Evolutionary conservation across 495 filamentous ascomycete genomes (phyloP).

Genomic region (Aspergillus wentii): DNA sequence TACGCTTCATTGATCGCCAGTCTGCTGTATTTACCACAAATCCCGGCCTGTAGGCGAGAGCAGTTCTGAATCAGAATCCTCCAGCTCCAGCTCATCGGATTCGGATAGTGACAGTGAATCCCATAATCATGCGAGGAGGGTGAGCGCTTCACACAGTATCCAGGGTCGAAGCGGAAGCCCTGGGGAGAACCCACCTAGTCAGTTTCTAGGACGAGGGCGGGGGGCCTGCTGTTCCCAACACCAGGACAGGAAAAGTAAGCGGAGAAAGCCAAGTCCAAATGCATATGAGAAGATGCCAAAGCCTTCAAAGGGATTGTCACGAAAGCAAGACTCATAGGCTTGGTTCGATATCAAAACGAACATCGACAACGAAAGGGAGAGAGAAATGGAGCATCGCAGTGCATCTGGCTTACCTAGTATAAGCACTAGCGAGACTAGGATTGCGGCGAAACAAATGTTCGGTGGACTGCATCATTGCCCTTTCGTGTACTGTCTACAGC

Average conservation of each 20-base stretch:
- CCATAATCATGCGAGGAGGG: conserved; percentile 21
- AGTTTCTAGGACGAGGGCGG: conserved; percentile 21
- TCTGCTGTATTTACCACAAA: conserved; percentile 98
- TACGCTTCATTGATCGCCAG: conserved; percentile 47
- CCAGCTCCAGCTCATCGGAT: conserved; percentile 58
- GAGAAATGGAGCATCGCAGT: too few species aligned
- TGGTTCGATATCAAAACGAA: too few species aligned
- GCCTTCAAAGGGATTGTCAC: conserved; percentile 19
- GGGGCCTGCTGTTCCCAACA: conserved; percentile 19
- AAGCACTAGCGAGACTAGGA: too few species aligned
- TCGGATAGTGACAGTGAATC: conserved; percentile 52
- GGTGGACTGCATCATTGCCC: too few species aligned
- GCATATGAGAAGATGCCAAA: conserved; percentile 93
- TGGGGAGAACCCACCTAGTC: conserved; percentile 16
- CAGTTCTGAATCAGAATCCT: conserved; percentile 65
- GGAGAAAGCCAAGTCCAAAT: conserved; percentile 74
- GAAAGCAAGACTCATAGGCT: too few species aligned
- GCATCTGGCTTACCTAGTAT: too few species aligned
- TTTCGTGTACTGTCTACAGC: too few species aligned
- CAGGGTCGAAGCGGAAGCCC: conserved; percentile 8
- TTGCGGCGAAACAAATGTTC: too few species aligned
- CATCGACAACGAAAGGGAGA: too few species aligned
- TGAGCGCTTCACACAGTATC: conserved; percentile 13
- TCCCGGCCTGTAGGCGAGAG: conserved; percentile 80
- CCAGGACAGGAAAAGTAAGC: conserved; percentile 34